phyloP scores from a whole-genome alignment of 169 alveolate genomes.

The Fabrea salina region DNA sequence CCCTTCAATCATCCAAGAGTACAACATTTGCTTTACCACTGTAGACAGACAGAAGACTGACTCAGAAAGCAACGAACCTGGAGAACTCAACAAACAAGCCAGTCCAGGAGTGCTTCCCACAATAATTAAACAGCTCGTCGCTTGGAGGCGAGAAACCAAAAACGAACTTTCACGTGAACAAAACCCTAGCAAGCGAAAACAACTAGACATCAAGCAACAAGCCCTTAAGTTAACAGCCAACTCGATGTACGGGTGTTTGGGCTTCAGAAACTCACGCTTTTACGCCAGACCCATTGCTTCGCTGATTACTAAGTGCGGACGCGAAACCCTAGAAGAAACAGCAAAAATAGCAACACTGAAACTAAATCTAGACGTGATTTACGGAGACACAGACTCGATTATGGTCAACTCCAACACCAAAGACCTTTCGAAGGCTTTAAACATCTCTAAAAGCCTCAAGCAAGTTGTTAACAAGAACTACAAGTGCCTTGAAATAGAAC shows the following conservation, averaged over 20 bases:
- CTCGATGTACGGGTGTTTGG: conserved; percentile 98
- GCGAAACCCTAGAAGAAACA: conserved; percentile 87
- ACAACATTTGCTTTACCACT: conserved; percentile 98
- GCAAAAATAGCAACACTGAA: conserved; percentile 90
- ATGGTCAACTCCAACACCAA: conserved; percentile 94
- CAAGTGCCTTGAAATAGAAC: conserved; percentile 94
- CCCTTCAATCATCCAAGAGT: conserved; percentile 99
- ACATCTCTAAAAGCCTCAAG: conserved; percentile 86
- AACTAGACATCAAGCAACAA: conserved; percentile 91
- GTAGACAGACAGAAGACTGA: conserved; percentile 72
- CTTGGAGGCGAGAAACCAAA: conserved; percentile 70
- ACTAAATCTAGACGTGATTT: conserved; percentile 90
- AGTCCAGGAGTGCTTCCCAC: conserved; percentile 85
- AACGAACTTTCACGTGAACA: conserved; percentile 63
- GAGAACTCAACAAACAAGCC: conserved; percentile 27
- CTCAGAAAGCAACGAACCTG: conserved; percentile 56
- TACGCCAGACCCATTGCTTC: conserved; percentile 98
- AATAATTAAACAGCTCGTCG: conserved; percentile 86
- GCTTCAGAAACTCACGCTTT: conserved; percentile 95
- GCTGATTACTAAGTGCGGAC: conserved; percentile 93
- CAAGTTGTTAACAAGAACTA: conserved; percentile 90
- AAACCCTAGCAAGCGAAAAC: conserved; percentile 70
- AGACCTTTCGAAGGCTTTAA: conserved; percentile 79
- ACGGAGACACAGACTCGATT: conserved; percentile 99
- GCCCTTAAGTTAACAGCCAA: conserved; percentile 98